Evolutionary conservation across 805 yeast species (phyloP).

Genomic region (Wickerhamomyces tratensis): DNA sequence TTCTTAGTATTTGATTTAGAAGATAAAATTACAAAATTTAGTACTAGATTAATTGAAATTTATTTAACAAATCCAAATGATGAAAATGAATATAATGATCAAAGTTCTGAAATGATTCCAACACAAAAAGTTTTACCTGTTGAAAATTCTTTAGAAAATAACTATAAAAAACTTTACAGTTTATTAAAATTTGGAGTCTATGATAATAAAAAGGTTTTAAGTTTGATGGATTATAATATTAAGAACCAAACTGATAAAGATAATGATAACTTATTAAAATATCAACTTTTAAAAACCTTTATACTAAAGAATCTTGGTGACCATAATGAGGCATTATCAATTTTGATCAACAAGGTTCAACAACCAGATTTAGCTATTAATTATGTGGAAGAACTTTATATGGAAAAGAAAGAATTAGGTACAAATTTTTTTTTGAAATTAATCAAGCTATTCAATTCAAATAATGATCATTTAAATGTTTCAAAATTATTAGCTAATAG

Average conservation of each 20-base stretch:
- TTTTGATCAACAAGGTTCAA: slow-evolving; percentile 45
- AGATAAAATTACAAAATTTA: slow-evolving; percentile 27
- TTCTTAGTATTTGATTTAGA: slow-evolving; percentile 33
- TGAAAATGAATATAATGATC: slow-evolving; percentile 2
- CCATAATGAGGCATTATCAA: slow-evolving; percentile 53
- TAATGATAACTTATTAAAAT: slow-evolving; percentile 2
- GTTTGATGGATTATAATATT: slow-evolving; percentile 18
- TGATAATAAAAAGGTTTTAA: slow-evolving; percentile 24
- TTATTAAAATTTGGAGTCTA: slow-evolving; percentile 26
- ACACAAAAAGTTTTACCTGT: too few relatives aligned
- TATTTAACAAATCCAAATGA: slow-evolving; percentile 27
- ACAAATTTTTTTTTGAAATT: slow-evolving; percentile 26
- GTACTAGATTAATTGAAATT: slow-evolving; percentile 32
- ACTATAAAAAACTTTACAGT: slow-evolving; percentile 23
- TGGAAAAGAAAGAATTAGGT: slow-evolving; percentile 29
- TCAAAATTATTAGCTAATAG: slow-evolving; percentile 26
- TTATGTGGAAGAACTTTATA: slow-evolving; percentile 46
- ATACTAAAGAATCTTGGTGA: slow-evolving; percentile 50
- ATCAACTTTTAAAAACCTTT: slow-evolving; percentile 39
- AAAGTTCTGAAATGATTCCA: too few relatives aligned
- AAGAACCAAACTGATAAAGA: slow-evolving; percentile 1
- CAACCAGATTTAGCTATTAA: slow-evolving; percentile 49
- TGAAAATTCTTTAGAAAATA: not conserved
- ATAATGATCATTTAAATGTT: slow-evolving; percentile 23
- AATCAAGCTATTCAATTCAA: slow-evolving; percentile 28